Percentiles rank a stretch among this genome's conserved stretches.
Conservation (phyloP, 2,329 filamentous ascomycete genomes). For the Cytospora schulzeri region DNA sequence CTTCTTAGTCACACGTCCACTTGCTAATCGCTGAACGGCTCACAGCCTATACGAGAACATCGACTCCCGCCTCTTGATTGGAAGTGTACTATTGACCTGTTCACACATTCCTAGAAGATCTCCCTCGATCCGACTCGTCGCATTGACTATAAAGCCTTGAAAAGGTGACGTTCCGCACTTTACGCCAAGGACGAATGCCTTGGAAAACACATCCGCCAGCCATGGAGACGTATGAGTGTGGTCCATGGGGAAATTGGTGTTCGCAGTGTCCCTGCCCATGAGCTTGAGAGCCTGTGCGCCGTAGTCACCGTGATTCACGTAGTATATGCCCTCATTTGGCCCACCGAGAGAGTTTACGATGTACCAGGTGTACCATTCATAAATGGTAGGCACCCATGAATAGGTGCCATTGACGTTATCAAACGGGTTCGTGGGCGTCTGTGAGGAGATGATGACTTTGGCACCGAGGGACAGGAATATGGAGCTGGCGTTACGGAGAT, state of each 20-base stretch:
- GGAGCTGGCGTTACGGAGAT: conserved; percentile 27
- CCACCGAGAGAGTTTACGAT: conserved; percentile 21
- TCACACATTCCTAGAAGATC: conserved; percentile 20
- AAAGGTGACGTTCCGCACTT: conserved; percentile 28
- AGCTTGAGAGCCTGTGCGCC: conserved; percentile 22
- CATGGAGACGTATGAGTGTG: conserved; percentile 28
- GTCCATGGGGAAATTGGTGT: conserved; percentile 27
- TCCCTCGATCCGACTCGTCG: conserved; percentile 25
- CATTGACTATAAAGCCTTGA: conserved; percentile 25
- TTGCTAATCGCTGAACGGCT: too few species aligned
- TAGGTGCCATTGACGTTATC: conserved; percentile 8
- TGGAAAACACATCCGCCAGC: conserved; percentile 26
- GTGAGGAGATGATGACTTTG: conserved; percentile 26
- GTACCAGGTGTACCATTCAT: conserved; percentile 28
- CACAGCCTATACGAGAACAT: too few species aligned
- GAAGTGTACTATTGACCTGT: conserved; percentile 25
- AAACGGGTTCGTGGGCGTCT: conserved; percentile 26
- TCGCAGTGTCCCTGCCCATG: conserved; percentile 19
- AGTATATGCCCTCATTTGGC: conserved; percentile 25
- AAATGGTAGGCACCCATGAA: conserved; percentile 22
- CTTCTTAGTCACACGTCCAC: too few species aligned
- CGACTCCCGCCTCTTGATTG: conserved; percentile 9
- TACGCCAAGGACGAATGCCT: conserved; percentile 26
- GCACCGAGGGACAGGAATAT: conserved; percentile 27
- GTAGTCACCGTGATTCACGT: conserved; percentile 27